These are phyloP conservation scores for Neopestalotiopsis sp. DNA, from an alignment of 2,329 filamentous ascomycete genomes.

Conservation along the genomic window DNA sequence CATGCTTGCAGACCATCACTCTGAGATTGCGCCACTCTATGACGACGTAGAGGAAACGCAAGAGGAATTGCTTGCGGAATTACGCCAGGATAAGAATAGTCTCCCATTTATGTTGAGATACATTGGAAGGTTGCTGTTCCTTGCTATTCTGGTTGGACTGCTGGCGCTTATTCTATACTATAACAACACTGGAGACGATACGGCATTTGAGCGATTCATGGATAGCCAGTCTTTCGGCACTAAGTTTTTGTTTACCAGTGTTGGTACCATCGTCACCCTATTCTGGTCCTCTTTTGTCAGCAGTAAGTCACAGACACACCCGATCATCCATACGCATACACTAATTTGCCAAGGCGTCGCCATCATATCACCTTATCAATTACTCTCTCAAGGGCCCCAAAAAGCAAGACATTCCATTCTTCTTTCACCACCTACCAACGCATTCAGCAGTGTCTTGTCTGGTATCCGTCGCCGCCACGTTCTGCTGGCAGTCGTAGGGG, in stretches of 20 bases:
- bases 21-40: background rate
- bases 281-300: constrained; percentile 44
- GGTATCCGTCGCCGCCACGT: constrained; percentile 37
- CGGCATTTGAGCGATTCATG: constrained; percentile 47
- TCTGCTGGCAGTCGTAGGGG: constrained; percentile 37
- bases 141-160: constrained; percentile 33
- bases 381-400: constrained; percentile 34
- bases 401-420: constrained; percentile 39
- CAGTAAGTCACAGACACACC: constrained; percentile 30
- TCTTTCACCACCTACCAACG: constrained; percentile 35
- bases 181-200: constrained; percentile 37
- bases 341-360: constrained; percentile 35
- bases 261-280: constrained; percentile 43
- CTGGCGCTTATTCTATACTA: constrained; percentile 43
- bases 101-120: constrained; percentile 37
- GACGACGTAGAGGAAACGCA: background rate
- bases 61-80: background rate
- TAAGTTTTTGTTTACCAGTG: constrained; percentile 43
- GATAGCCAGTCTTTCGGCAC: constrained; percentile 43
- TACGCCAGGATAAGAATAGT: constrained; percentile 23
- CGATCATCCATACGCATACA: too few relatives aligned
- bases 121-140: constrained; percentile 27
- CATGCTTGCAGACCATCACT: constrained; percentile 25
- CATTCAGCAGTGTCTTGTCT: constrained; percentile 39
- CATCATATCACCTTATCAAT: constrained; percentile 41